phyloP scores from a whole-genome alignment of 805 yeast genomes.

The Lipomyces mesembrius region DNA sequence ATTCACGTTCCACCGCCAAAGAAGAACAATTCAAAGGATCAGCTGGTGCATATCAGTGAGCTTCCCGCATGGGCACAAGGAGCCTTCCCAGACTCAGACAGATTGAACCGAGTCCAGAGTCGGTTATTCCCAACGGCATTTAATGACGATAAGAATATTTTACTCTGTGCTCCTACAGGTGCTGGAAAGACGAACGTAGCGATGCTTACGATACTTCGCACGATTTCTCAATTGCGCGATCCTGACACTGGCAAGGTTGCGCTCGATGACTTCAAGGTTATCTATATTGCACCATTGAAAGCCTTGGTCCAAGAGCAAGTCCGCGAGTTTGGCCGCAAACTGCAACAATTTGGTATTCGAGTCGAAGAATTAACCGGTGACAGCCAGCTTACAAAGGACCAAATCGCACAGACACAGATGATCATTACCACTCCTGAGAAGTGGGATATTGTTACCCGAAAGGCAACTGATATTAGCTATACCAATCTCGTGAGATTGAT shows the following conservation, averaged over 20 bases:
- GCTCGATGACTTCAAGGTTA: constrained; percentile 39
- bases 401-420: constrained; percentile 55
- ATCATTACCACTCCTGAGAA: constrained; percentile 67
- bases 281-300: constrained; percentile 66
- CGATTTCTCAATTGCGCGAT: constrained; percentile 57
- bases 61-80: constrained; percentile 83
- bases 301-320: constrained; percentile 60
- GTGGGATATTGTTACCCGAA: constrained; percentile 62
- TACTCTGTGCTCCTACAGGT: constrained; percentile 62
- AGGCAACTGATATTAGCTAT: constrained; percentile 60
- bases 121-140: constrained; percentile 81
- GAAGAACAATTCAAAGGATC: constrained; percentile 44
- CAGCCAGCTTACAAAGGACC: constrained; percentile 53
- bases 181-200: constrained; percentile 85
- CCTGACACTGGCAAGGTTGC: constrained; percentile 62
- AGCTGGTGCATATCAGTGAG: constrained; percentile 59
- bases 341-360: constrained; percentile 49
- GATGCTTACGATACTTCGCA: constrained; percentile 58
- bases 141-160: constrained; percentile 52
- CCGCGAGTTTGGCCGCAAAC: constrained; percentile 53
- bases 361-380: constrained; percentile 64
- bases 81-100: constrained; percentile 71
- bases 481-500: constrained; percentile 56
- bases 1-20: constrained; percentile 91
- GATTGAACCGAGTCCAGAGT: constrained; percentile 83